Evolutionary conservation across 345 rosid species (phyloP).

Genomic region (Triadica sebifera): DNA sequence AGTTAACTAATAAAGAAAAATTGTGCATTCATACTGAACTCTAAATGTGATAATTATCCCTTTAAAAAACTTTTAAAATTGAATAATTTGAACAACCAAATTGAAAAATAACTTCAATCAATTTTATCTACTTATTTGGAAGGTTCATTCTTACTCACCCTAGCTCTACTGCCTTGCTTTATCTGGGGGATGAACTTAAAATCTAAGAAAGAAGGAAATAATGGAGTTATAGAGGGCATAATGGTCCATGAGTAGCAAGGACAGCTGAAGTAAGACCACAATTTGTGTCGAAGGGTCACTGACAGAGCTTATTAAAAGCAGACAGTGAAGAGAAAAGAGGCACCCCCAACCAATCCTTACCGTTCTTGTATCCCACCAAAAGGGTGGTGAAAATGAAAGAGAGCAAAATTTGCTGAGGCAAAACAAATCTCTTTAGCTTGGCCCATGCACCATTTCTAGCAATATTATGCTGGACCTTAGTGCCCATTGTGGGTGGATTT

Average conservation of each 20-base stretch:
- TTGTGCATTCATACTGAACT: no score
- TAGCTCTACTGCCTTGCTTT: no score
- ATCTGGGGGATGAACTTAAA: no score
- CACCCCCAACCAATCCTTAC: slow-evolving; percentile 20
- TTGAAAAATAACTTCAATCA: no score
- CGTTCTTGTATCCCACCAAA: slow-evolving; percentile 30
- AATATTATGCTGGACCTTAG: slow-evolving; percentile 30
- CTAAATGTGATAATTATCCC: no score
- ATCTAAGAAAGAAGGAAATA: not conserved
- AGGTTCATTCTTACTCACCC: no score
- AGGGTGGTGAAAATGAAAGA: slow-evolving; percentile 33
- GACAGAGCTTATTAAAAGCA: slow-evolving; percentile 22
- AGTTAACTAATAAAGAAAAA: no score
- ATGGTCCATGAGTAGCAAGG: slow-evolving; percentile 1
- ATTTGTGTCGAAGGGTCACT: not conserved
- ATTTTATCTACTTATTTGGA: no score
- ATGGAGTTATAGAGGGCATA: slow-evolving; percentile 12
- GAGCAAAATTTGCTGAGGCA: slow-evolving; percentile 31
- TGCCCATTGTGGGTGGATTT: slow-evolving; percentile 39
- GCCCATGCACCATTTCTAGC: slow-evolving; percentile 36
- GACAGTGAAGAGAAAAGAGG: slow-evolving; percentile 29
- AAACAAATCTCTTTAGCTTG: slow-evolving; percentile 11
- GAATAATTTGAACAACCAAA: no score
- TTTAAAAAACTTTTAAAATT: no score
- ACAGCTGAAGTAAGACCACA: slow-evolving; percentile 3